Base-by-base conservation (phyloP, 2,329 filamentous ascomycete genomes). In the Thelonectria olida region DNA sequence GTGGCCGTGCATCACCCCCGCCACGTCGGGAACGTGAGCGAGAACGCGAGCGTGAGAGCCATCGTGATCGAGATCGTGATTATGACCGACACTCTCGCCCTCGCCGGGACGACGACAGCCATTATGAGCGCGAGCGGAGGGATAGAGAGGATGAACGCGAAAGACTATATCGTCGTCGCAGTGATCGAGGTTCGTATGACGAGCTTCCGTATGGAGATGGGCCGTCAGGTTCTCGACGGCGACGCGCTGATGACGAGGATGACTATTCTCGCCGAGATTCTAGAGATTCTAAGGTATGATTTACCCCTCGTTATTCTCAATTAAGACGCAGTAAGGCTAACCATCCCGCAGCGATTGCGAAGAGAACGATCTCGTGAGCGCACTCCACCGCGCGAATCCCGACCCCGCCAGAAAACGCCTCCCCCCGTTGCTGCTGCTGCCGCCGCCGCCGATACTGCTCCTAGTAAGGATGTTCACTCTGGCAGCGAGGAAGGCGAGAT, bases 401-500 rank as follows among this genome's bases (percentile, higher is more conserved):
- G 81, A 73, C 81, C 82, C 73, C 85, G 83, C 74, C 84, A 83
- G 75, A 89, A 83, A 77, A 85, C 85, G 50, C 85, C 86, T 41
- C 85, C 86, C 41, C 81, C 81, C 10, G 9, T 15, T 44, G 20
- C 41, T 23, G n/a, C n/a, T n/a, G n/a, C n/a, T n/a, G n/a, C n/a
- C n/a, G n/a, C n/a, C n/a, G n/a, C n/a, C n/a, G n/a, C n/a, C n/a
- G n/a, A n/a, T n/a, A n/a, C n/a, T n/a, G 67, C 72, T 38, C 59
- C 65, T n/a, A 62, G 66, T 36, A 81, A 81, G 71, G 88, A 91
- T 66, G 82, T 88, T 52, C 81, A 84, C 48, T 86, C 84, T 61
- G 96, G 96, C 54, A 97, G 94, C 73, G 96, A 99, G 80, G 96
- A 99, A 79, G 96, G 96, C 53, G 96, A 99, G 81, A 98, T 99